Base-by-base conservation (phyloP, 2,329 filamentous ascomycete genomes). In the Calonectria naviculata region DNA sequence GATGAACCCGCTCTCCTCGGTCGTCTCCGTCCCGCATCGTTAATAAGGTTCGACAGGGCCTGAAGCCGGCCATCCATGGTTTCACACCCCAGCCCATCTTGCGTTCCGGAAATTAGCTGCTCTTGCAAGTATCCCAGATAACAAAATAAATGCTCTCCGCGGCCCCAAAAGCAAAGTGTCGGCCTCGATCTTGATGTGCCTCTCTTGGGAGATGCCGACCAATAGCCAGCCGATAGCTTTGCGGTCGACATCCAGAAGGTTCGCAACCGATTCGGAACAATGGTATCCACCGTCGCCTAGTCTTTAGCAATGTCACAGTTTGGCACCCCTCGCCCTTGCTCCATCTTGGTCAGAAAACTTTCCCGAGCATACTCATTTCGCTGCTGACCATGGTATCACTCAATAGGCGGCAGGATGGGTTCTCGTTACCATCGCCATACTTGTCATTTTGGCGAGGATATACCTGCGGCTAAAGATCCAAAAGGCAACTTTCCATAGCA, bases 391-490 rank as follows among this genome's bases (percentile, higher is more conserved):
- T 56, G 52, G 31, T 10, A 56, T 56, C 21, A 24, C 52, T 36
- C 6, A 5, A 42, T 8, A 67, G 64, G 24, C 56, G 42, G 31
- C 28, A 15, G 64, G 41, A 41, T 67, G 64, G 64, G 29, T 34
- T 47, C 41, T 66, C 29, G 47, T 66, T 13, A 21, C 41, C 17
- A 38, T 66, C 4, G 64, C 64, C 5, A 24, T 28, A 3, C 15
- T 17, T 15, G 64, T 47, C 19, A 46, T 66, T 9, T 17, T 21
- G n/a, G 64, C 52, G 1, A 54, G 64, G 4, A 19, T 66, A 19
- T 60, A 66, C 24, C 64, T 66, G 8, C 41, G 64, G 4, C 21
- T 66, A 2, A 38, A 41, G 24, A 66, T 66, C 21, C 63, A 66
- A n/a, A 58, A 36, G 36, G 36, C 26, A 56, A 10, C 15, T 6